These are phyloP conservation scores for Xylaria sp. DNA, from an alignment of 2,329 filamentous ascomycete genomes.

Conservation along the genomic window DNA sequence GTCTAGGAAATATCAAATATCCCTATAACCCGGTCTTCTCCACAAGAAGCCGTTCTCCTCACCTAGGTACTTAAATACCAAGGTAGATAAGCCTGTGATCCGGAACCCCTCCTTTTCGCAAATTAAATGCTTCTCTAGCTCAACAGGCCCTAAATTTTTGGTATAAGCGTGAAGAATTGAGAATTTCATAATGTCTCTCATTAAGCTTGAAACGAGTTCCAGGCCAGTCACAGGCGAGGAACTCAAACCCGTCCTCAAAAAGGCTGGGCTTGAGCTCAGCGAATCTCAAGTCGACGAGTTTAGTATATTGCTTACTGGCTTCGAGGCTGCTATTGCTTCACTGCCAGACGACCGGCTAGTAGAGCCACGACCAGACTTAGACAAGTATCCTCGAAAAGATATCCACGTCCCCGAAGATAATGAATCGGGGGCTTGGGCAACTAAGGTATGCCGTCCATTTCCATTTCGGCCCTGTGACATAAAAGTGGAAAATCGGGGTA, in stretches of 20 bases:
- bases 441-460: slow-evolving; percentile 35
- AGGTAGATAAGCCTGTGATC: background rate
- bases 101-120: slow-evolving; percentile 2
- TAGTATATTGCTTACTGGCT: slow-evolving; percentile 38
- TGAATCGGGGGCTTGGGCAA: slow-evolving; percentile 45
- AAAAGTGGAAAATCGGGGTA: too few species aligned
- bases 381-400: slow-evolving; percentile 46
- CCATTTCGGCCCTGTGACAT: background rate
- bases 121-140: background rate
- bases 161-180: background rate
- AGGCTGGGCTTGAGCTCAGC: slow-evolving; percentile 42
- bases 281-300: slow-evolving; percentile 38
- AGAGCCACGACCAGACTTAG: slow-evolving; percentile 43
- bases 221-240: slow-evolving; percentile 36
- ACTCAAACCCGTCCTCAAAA: slow-evolving; percentile 38
- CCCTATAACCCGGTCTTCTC: background rate
- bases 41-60: background rate
- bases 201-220: slow-evolving; percentile 20
- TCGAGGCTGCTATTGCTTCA: slow-evolving; percentile 41
- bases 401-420: slow-evolving; percentile 44
- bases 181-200: slow-evolving; percentile 37
- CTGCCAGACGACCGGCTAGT: slow-evolving; percentile 41
- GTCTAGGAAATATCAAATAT: background rate
- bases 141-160: too few species aligned
- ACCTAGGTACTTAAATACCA: background rate